A percentile compares a stretch with the other conserved stretches of the same genome.
These are phyloP conservation scores for Salvia hispanica DNA, from an alignment of 257 asterid species.

Conservation along the genomic window DNA sequence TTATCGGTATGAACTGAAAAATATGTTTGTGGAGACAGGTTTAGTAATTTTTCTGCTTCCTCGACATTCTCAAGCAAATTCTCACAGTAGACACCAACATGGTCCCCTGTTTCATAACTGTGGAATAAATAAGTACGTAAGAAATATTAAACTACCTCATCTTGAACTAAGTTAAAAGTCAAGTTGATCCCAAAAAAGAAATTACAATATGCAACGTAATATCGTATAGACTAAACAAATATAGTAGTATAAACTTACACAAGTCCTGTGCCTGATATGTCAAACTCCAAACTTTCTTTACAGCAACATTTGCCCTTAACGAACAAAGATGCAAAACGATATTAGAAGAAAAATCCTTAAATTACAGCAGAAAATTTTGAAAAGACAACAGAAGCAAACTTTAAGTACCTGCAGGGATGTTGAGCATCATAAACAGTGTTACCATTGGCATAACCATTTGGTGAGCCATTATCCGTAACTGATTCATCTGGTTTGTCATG, in stretches of 20 bases:
- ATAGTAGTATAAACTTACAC: slow-evolving; percentile 44
- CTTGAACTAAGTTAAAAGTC: slow-evolving; percentile 16
- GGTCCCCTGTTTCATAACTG: slow-evolving; percentile 98
- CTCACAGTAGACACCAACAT: slow-evolving; percentile 89
- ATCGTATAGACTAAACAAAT: neutral
- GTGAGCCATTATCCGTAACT: slow-evolving; percentile 38
- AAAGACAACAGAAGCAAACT: slow-evolving; percentile 24
- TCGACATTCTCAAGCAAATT: slow-evolving; percentile 73
- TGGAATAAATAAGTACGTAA: slow-evolving; percentile 17
- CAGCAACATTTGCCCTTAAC: slow-evolving; percentile 73
- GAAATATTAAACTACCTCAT: neutral
- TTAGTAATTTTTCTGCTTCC: slow-evolving; percentile 76
- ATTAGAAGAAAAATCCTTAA: slow-evolving; percentile 6
- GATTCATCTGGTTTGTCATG: slow-evolving; percentile 56
- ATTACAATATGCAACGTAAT: neutral
- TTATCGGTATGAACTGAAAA: slow-evolving; percentile 78
- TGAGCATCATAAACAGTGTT: slow-evolving; percentile 76
- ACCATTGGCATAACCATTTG: slow-evolving; percentile 72
- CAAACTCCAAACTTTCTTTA: slow-evolving; percentile 87
- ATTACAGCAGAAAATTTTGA: neutral
- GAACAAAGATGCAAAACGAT: slow-evolving; percentile 29
- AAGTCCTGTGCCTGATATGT: slow-evolving; percentile 89
- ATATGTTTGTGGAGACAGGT: slow-evolving; percentile 65
- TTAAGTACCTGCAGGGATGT: slow-evolving; percentile 83
- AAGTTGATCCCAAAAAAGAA: neutral